A percentile compares a stretch with the other conserved stretches of the same genome.
Evolutionary conservation across 352 stramenopile genomes (phyloP).

Genomic region (Pythium brachiatum): DNA sequence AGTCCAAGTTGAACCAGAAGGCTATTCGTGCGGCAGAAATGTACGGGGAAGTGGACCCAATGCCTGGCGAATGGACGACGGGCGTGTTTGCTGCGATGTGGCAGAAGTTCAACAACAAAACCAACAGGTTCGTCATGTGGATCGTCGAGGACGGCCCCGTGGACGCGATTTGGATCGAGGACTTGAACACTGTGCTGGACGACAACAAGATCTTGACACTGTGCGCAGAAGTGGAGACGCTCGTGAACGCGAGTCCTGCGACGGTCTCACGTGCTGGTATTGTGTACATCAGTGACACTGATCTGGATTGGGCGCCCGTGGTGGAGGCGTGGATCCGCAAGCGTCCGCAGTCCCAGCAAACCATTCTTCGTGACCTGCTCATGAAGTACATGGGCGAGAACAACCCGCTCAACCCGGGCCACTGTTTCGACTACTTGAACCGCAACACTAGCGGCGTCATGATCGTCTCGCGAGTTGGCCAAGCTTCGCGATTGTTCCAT

Average conservation of each 20-base stretch:
- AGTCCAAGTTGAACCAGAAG: constrained; percentile 96
- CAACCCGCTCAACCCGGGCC: constrained; percentile 90
- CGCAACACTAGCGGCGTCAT: constrained; percentile 94
- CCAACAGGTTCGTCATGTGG: constrained; percentile 97
- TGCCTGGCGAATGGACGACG: constrained; percentile 96
- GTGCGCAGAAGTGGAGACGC: constrained; percentile 95
- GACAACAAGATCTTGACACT: constrained; percentile 98
- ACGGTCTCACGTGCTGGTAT: constrained; percentile 96
- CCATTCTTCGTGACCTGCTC: constrained; percentile 90
- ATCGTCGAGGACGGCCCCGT: constrained; percentile 97
- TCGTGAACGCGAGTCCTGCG: constrained; percentile 95
- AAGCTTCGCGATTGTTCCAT: constrained; percentile 78
- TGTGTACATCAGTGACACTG: constrained; percentile 87
- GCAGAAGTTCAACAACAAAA: constrained; percentile 97
- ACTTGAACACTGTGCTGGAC: constrained; percentile 97
- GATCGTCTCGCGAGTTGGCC: constrained; percentile 90
- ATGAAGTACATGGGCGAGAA: constrained; percentile 97
- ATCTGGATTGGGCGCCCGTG: constrained; percentile 74
- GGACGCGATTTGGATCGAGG: constrained; percentile 98
- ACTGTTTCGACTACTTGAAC: constrained; percentile 96
- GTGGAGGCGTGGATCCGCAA: constrained; percentile 88
- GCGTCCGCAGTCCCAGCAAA: constrained; percentile 81
- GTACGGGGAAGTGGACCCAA: constrained; percentile 96
- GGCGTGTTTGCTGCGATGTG: constrained; percentile 97
- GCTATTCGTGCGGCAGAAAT: constrained; percentile 97